Conservation (phyloP, 805 yeast species). For the Cyberlindnera americana region DNA sequence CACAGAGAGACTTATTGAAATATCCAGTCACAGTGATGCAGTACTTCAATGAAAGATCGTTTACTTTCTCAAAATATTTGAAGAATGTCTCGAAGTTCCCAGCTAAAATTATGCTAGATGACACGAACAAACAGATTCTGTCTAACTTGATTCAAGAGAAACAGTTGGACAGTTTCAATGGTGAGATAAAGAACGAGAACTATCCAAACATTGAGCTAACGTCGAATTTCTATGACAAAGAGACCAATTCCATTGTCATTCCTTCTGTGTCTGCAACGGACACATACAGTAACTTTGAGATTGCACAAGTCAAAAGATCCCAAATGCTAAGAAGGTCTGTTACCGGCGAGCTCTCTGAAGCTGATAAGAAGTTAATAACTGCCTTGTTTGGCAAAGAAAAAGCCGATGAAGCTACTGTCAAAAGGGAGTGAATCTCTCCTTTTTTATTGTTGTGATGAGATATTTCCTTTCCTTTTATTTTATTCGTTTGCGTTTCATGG, state of each 20-base stretch:
- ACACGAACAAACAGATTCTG: constrained; percentile 24
- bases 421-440: neutral
- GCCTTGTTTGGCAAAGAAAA: constrained; percentile 10
- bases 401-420: neutral
- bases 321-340: constrained; percentile 14
- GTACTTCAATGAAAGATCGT: constrained; percentile 29
- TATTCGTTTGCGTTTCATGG: neutral
- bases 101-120: constrained; percentile 28
- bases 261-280: constrained; percentile 24
- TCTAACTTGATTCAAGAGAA: constrained; percentile 26
- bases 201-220: constrained; percentile 25
- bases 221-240: constrained; percentile 22
- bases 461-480: neutral
- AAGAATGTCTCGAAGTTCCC: constrained; percentile 25
- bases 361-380: constrained; percentile 21
- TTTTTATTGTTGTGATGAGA: neutral
- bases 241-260: constrained; percentile 25
- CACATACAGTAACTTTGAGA: constrained; percentile 23
- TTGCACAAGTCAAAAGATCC: constrained; percentile 22
- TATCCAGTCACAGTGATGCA: constrained; percentile 29
- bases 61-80: constrained; percentile 21
- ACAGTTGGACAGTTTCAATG: constrained; percentile 27
- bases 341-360: constrained; percentile 14
- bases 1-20: constrained; percentile 17
- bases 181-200: constrained; percentile 18